phyloP scores from a whole-genome alignment of 768 basidiomycete species.

The Tulasnella sp. region DNA sequence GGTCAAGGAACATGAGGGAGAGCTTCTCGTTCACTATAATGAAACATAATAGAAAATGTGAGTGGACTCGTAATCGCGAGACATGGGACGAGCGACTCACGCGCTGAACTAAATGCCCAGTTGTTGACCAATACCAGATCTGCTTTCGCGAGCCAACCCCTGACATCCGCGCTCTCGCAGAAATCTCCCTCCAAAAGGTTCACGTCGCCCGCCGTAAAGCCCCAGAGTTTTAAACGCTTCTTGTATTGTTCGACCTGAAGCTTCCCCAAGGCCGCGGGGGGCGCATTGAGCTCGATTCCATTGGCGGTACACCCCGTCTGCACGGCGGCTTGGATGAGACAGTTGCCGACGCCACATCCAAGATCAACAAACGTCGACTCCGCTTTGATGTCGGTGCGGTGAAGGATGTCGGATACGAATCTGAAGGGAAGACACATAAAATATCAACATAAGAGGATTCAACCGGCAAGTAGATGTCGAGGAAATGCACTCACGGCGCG shows the following conservation, averaged over 20 bases:
- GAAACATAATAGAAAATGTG: not conserved
- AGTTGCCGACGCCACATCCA: slow-evolving; percentile 80
- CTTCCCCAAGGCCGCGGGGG: slow-evolving; percentile 70
- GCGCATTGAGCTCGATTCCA: slow-evolving; percentile 69
- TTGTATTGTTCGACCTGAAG: slow-evolving; percentile 65
- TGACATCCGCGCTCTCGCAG: slow-evolving; percentile 53
- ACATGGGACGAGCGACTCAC: slow-evolving; percentile 39
- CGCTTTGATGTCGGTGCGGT: slow-evolving; percentile 43
- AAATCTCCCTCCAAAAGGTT: slow-evolving; percentile 83
- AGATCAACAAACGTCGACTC: slow-evolving; percentile 70
- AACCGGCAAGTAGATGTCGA: not conserved
- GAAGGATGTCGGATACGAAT: slow-evolving; percentile 52
- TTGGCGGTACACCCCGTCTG: slow-evolving; percentile 65
- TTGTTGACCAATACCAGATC: slow-evolving; percentile 90
- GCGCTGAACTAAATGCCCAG: slow-evolving; percentile 64
- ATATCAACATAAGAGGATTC: not conserved
- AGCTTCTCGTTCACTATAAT: slow-evolving; percentile 73
- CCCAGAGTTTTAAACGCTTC: slow-evolving; percentile 85
- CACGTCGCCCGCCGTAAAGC: slow-evolving; percentile 60
- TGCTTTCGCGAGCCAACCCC: slow-evolving; percentile 62
- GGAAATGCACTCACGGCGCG: slow-evolving; percentile 38
- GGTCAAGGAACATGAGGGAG: slow-evolving; percentile 80
- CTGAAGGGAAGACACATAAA: slow-evolving; percentile 13
- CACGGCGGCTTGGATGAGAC: slow-evolving; percentile 68
- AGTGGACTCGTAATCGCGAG: not conserved